A percentile compares a stretch with the other conserved stretches of the same genome.
Conservation (phyloP, 177 flowering plant species). For the Vitis hybrid region DNA sequence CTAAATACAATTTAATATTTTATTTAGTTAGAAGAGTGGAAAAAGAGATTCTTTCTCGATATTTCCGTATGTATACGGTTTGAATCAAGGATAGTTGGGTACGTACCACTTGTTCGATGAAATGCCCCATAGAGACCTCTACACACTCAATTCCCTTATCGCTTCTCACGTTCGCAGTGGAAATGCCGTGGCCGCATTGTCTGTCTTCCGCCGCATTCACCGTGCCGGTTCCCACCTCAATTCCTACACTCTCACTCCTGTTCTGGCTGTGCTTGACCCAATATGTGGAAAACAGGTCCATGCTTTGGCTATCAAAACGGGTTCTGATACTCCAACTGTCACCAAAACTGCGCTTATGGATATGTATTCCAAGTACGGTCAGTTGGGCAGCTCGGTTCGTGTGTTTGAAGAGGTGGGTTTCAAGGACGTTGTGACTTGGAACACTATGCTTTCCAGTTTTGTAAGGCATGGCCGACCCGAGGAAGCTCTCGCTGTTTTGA, state of each 20-base stretch:
- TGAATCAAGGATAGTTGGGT: no score
- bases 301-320: constrained; percentile 33
- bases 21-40: no score
- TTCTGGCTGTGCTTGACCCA: constrained; percentile 24
- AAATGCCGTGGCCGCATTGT: constrained; percentile 31
- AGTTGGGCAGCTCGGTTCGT: constrained; percentile 26
- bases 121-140: constrained; percentile 22
- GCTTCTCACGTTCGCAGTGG: constrained; percentile 25
- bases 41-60: no score
- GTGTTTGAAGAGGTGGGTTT: constrained; percentile 34
- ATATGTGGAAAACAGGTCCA: constrained; percentile 41
- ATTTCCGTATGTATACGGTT: no score
- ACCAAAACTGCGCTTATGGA: constrained; percentile 47
- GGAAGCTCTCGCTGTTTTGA: constrained; percentile 33
- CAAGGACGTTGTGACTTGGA: constrained; percentile 58
- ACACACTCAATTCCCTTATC: constrained; percentile 38
- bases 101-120: constrained; percentile 23
- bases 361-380: constrained; percentile 48
- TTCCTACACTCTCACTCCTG: constrained; percentile 44
- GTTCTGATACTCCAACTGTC: constrained; percentile 27
- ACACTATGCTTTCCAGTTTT: constrained; percentile 44
- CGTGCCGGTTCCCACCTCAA: constrained; percentile 14
- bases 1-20: no score
- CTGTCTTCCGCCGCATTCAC: constrained; percentile 31
- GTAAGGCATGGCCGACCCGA: constrained; percentile 27